Base-by-base conservation (phyloP, 116 monocot species). In the Phalaenopsis hybrid region DNA sequence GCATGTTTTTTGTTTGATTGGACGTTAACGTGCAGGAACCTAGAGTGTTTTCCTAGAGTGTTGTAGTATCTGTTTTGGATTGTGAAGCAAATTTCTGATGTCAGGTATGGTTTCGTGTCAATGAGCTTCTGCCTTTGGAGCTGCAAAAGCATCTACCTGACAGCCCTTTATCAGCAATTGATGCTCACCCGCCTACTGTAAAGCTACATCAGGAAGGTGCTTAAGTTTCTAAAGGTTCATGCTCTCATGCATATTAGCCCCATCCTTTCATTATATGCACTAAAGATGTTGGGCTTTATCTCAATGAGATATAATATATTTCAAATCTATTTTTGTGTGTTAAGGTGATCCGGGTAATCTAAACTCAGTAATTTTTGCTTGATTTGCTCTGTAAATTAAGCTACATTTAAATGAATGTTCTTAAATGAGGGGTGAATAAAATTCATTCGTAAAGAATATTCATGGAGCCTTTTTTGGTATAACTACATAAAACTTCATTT, bases 101-200 rank as follows among this genome's bases (percentile, higher is more conserved):
- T 12, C 91, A 95, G 95, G 89, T 95, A 17, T 93, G 92, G 93
- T 95, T 93, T 83, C 93, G 91, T 85, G 93, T 95, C 77, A 95
- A 92, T 84, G 83, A 91, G 61, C 91, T 82, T 80, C 83, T 95
- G 18, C 95, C 95, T 68, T 55, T 52, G 12, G 90, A 90, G 49
- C 81, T 91, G 82, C 95, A 91, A 81, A 95, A 91, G 80, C 81
- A 90, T 81, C 83, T 87, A 77, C 93, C 95, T 52, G 88, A 95
- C 85, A 82, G 83, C 52, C 15, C 52, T 44, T 76, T 74, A 34
- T 34, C 83, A 81, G 79, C 82, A 72, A 59, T 31, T 61, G 82
- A 82, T 21, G 33, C 78, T 11, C 80, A 80, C 18, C 81, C 25
- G 51, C 50, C 78, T n/a, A 76, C 79, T 45, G 65, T 57, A 78